Base-by-base conservation (phyloP, 495 filamentous ascomycete genomes). In the Antarctomyces pellizariae region DNA sequence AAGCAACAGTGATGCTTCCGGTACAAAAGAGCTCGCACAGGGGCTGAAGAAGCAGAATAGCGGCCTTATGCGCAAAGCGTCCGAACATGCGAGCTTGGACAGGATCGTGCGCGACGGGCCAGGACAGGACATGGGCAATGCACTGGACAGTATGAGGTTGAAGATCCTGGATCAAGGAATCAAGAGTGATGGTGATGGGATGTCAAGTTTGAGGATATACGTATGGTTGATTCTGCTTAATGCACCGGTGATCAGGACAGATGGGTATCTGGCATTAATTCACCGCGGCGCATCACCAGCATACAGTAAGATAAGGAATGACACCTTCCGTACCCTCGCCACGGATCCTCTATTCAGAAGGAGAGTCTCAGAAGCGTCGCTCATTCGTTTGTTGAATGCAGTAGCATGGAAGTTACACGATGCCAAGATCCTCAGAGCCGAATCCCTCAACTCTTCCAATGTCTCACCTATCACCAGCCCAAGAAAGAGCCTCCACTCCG, bases 251-350 rank as follows among this genome's bases (percentile, higher is more conserved):
- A 52, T 93, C 29, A 57, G 64, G 13, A 90, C 89, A 32, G 74
- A 90, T 41, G 57, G 68, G 26, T 95, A 99, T 43, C 73, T 95
- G 31, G 60, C 67, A 29, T 68, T 99, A 12, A 74, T 95, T 33
- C 80, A 86, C 39, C 82, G 84, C 29, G 83, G 83, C 25, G 72
- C 84, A 7, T 93, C 83, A 1, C 82, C 82, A 2, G 82, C 79
- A 8, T 90, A 99, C 47, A 66, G 76, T 23, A 99, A 99, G 49
- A 99, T 99, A 42, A 75, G 80, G 40, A 90, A 99, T 38, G 86
- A 99, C 45, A 91, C 86, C 15, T 95, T 93, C 43, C 79, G 86
- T 36, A 99, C 86, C 0, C 52, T 99, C 5, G 79, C 83, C 5
- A 93, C 83, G 16, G 84, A 99, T 41, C 82, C 83, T 12, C 67